Evolutionary conservation across 2,329 filamentous ascomycete genomes (phyloP).

Genomic region (Colletotrichum sidae): DNA sequence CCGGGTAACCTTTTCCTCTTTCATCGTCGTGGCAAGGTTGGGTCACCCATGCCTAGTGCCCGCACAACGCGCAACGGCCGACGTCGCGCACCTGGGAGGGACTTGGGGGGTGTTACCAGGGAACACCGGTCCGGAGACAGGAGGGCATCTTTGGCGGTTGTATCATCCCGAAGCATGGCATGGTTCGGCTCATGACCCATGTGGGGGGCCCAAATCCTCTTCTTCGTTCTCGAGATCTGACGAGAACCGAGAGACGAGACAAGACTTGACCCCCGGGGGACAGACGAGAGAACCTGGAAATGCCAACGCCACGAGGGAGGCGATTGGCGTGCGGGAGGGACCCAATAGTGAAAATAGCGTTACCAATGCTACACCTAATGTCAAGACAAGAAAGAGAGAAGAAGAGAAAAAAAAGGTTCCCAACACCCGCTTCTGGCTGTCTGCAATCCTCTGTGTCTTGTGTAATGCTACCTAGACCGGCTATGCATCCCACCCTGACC

Average conservation of each 20-base stretch:
- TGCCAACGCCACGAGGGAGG: too few relatives aligned
- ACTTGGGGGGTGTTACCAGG: neutral
- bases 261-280: too few relatives aligned
- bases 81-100: neutral
- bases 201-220: conserved; percentile 6
- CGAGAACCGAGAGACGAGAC: neutral
- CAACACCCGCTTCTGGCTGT: neutral
- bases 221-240: conserved; percentile 1
- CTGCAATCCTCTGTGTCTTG: too few relatives aligned
- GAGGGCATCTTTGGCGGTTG: conserved; percentile 25
- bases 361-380: conserved; percentile 34
- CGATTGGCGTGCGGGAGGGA: neutral
- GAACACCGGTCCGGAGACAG: conserved; percentile 16
- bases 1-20: too few relatives aligned
- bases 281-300: too few relatives aligned
- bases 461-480: too few relatives aligned
- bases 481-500: too few relatives aligned
- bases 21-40: too few relatives aligned
- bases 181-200: conserved; percentile 1
- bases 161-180: conserved; percentile 33
- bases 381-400: conserved; percentile 10
- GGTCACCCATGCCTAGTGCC: neutral
- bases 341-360: conserved; percentile 12
- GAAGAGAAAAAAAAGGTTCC: neutral
- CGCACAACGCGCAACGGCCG: neutral